Conservation (phyloP, 1,139 yeast species). For the Diutina siamensis region DNA sequence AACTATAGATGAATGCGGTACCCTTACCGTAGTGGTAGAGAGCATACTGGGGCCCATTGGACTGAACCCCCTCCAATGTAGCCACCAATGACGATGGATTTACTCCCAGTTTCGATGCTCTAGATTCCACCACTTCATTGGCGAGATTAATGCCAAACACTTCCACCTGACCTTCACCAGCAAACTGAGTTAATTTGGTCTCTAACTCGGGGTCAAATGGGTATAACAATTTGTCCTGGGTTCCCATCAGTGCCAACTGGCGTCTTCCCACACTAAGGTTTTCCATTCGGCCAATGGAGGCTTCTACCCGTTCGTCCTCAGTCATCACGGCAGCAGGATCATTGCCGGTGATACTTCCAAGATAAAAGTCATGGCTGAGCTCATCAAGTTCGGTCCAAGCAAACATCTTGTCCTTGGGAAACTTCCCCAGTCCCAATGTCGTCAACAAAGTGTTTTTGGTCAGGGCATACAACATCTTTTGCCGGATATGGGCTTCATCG, state of each 20-base stretch:
- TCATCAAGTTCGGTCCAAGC: slow-evolving; percentile 54
- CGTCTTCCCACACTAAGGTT: slow-evolving; percentile 15
- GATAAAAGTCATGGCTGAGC: slow-evolving; percentile 39
- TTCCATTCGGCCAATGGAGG: slow-evolving; percentile 30
- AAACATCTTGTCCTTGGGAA: slow-evolving; percentile 38
- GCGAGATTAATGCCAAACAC: slow-evolving; percentile 22
- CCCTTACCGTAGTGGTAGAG: slow-evolving; percentile 31
- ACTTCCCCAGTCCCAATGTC: slow-evolving; percentile 56
- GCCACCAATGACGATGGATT: slow-evolving; percentile 14
- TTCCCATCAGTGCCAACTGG: slow-evolving; percentile 18
- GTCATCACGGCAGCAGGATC: slow-evolving; percentile 30
- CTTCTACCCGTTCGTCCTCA: slow-evolving; percentile 45
- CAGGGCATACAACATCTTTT: slow-evolving; percentile 91
- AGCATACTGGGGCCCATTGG: slow-evolving; percentile 28
- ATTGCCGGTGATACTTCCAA: slow-evolving; percentile 22
- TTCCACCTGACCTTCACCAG: slow-evolving; percentile 9
- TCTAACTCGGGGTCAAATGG: slow-evolving; percentile 17
- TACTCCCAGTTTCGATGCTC: slow-evolving; percentile 10
- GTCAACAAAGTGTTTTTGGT: slow-evolving; percentile 67
- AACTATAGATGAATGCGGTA: slow-evolving; percentile 61
- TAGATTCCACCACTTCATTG: slow-evolving; percentile 16
- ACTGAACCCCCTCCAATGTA: slow-evolving; percentile 10
- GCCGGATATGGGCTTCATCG: slow-evolving; percentile 68
- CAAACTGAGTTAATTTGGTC: slow-evolving; percentile 12
- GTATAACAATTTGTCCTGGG: slow-evolving; percentile 15